Evolutionary conservation across 768 basidiomycete genomes (phyloP).

Genomic region (Tricholoma terreum): DNA sequence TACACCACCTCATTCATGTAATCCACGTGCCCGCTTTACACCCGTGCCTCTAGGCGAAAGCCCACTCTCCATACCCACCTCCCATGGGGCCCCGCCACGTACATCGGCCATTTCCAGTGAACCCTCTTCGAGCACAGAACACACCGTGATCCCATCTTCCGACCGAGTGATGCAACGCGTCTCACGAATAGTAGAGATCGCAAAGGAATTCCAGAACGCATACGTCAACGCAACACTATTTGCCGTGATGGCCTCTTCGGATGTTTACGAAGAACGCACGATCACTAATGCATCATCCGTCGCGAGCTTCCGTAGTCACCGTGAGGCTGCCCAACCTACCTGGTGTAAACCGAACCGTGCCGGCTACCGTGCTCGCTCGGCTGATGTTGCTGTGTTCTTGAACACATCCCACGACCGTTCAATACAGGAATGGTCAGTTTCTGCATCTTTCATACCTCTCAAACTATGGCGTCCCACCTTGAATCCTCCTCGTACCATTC

Average conservation of each 20-base stretch:
- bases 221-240: constrained; percentile 56
- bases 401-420: not conserved
- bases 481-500: constrained; percentile 24
- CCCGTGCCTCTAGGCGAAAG: constrained; percentile 35
- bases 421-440: too few species aligned
- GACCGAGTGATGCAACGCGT: constrained; percentile 25
- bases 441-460: constrained; percentile 1
- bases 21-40: constrained; percentile 32
- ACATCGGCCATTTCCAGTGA: not conserved
- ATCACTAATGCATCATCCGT: constrained; percentile 1
- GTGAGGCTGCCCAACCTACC: not conserved
- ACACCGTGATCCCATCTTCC: not conserved
- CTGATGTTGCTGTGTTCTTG: constrained; percentile 45
- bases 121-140: not conserved
- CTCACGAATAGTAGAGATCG: constrained; percentile 45
- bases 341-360: constrained; percentile 28
- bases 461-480: not conserved
- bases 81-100: not conserved
- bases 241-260: constrained; percentile 32
- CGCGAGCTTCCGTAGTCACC: not conserved
- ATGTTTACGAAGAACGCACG: constrained; percentile 21
- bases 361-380: constrained; percentile 41
- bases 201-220: constrained; percentile 54
- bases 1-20: constrained; percentile 31
- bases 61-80: constrained; percentile 27